Evolutionary conservation across 345 rosid species (phyloP).

Genomic region (Salix caprea): DNA sequence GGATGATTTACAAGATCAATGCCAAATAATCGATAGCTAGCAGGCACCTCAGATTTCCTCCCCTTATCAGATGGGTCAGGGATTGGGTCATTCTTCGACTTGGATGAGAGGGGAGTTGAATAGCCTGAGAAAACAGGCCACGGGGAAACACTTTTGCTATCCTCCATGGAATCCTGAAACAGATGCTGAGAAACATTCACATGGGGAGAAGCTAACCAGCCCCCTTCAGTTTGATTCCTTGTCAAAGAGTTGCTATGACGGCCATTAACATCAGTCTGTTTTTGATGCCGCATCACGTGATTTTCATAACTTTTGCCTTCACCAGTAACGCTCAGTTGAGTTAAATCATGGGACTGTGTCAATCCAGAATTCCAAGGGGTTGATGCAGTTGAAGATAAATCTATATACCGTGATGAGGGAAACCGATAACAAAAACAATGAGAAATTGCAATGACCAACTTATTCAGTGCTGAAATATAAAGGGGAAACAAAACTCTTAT

Average conservation of each 20-base stretch:
- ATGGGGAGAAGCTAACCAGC: conserved; percentile 49
- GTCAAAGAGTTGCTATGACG: conserved; percentile 34
- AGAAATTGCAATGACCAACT: conserved; percentile 11
- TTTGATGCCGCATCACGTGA: conserved; percentile 42
- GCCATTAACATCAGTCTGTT: conserved; percentile 38
- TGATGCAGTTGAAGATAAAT: conserved; percentile 45
- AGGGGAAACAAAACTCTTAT: background rate
- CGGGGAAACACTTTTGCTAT: conserved; percentile 41
- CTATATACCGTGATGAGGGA: conserved; percentile 11
- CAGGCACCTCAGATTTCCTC: conserved; percentile 13
- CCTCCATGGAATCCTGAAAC: conserved; percentile 48
- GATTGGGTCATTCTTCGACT: conserved; percentile 31
- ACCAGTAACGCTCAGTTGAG: conserved; percentile 31
- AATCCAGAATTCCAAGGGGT: conserved; percentile 23
- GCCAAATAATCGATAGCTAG: conserved; percentile 25
- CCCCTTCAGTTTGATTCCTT: conserved; percentile 40
- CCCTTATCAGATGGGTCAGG: conserved; percentile 9
- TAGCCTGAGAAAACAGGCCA: conserved; percentile 45
- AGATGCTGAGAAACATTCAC: conserved; percentile 40
- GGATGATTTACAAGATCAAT: conserved; percentile 20
- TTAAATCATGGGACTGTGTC: conserved; percentile 50
- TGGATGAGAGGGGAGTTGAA: conserved; percentile 34
- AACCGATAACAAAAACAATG: background rate
- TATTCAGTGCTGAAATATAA: background rate
- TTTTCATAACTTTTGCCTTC: conserved; percentile 51